phyloP scores from a whole-genome alignment of 768 basidiomycete genomes.

The Cystoderma amianthinum region DNA sequence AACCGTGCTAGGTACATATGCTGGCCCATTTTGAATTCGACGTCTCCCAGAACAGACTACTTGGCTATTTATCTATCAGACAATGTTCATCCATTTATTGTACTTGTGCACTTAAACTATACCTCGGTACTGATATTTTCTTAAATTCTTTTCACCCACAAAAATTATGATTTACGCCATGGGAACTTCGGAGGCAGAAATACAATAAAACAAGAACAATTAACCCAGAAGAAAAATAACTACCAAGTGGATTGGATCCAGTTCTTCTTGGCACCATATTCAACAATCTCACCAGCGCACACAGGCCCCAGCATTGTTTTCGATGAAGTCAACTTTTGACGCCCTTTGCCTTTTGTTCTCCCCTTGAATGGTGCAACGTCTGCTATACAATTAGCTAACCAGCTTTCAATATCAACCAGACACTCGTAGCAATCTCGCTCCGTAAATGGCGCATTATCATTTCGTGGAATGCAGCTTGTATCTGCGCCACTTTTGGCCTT shows the following conservation, averaged over 20 bases:
- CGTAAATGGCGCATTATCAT: too few relatives aligned
- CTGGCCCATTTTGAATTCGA: too few relatives aligned
- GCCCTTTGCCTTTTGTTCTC: constrained; percentile 25
- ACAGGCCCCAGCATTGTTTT: constrained; percentile 20
- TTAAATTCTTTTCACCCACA: too few relatives aligned
- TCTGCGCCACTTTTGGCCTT: constrained; percentile 24
- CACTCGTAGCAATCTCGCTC: constrained; percentile 69
- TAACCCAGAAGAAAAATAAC: constrained; percentile 8
- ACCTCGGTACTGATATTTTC: too few relatives aligned
- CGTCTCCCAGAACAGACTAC: not conserved
- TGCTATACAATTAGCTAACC: constrained; percentile 43
- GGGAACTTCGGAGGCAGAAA: not conserved
- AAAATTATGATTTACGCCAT: not conserved
- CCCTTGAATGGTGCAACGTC: constrained; percentile 18
- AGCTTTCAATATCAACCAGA: constrained; percentile 56
- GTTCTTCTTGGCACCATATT: constrained; percentile 50
- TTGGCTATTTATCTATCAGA: not conserved
- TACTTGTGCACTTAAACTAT: not conserved
- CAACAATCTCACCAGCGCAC: constrained; percentile 58
- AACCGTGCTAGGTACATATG: constrained; percentile 13
- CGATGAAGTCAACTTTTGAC: constrained; percentile 18
- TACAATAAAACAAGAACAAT: constrained; percentile 1
- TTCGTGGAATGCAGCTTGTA: constrained; percentile 15
- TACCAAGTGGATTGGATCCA: constrained; percentile 40
- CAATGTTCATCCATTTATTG: not conserved